Evolutionary conservation across 306 rosid genomes (phyloP), one percentile per base, ranked within the genome.

Genomic region (Ochetophila trinervis): DNA sequence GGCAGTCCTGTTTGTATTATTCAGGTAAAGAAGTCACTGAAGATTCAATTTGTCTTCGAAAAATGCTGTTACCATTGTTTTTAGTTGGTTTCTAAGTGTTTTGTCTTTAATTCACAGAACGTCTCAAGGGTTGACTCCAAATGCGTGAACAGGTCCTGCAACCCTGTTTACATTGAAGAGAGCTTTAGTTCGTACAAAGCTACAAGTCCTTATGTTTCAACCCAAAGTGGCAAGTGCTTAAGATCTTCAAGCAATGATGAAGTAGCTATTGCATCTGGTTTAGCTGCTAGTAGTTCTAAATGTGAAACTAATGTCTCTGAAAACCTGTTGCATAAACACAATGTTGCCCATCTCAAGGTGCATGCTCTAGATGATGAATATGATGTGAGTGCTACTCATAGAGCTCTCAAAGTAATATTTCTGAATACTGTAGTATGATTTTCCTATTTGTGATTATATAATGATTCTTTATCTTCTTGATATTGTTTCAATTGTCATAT

Each of bases 131-230:
- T 64, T 58, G 76, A 85, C 73, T 72, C 84, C 54, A 83, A 85
- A 63, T 36, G 48, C 75, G 67, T 80, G 37, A 36, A 14, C 30
- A 61, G 57, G 63, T 69, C 73, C 37, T 66, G 59, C 57, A 62
- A 63, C 30, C 74, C 48, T 63, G 48, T 59, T 75, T 62, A 80
- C 64, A 69, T 79, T 53, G 91, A 89, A 81, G 91, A 87, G 79
- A 86, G 91, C 76, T 76, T 88, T 19, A 76, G 88, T 84, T 89
- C 98, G 60, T 69, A 85, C 81, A 85, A 85, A 80, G 56, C 74
- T 78, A 63, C 59, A 67, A 78, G 80, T 85, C 81, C 67, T 67
- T 52, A 65, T 63, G 42, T 68, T 35, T 37, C 63, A 60, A 51
- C 76, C 68, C 85, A 71, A 74, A 62, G 84, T 40, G 64, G 68